phyloP scores from a whole-genome alignment of 2,329 filamentous ascomycete genomes.

The Colletotrichum noveboracense region DNA sequence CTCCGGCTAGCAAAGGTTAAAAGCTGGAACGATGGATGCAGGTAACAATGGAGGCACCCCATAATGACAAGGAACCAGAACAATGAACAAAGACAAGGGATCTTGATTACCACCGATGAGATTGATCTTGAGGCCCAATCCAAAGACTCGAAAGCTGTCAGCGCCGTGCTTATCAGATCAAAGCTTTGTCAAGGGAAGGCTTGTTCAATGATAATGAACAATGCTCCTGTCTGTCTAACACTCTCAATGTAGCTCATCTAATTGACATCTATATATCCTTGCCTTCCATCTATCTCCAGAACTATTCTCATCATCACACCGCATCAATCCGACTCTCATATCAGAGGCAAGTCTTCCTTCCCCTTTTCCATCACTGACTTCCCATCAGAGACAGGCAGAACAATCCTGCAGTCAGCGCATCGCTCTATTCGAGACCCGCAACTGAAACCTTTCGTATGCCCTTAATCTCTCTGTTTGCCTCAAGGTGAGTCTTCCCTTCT shows the following conservation, averaged over 20 bases:
- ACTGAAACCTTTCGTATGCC: neutral
- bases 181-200: neutral
- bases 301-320: neutral
- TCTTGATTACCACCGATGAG: neutral
- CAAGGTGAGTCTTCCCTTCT: neutral
- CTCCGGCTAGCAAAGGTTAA: neutral
- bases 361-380: neutral
- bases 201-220: neutral
- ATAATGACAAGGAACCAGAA: neutral
- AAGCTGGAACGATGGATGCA: neutral
- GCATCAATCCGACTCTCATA: neutral
- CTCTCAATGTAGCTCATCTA: neutral
- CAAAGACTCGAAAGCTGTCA: neutral
- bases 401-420: neutral
- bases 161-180: neutral
- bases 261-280: neutral
- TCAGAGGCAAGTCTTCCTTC: neutral
- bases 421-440: neutral
- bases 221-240: rapidly evolving
- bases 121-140: neutral
- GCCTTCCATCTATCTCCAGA: neutral
- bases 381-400: neutral
- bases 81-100: neutral
- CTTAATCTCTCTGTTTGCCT: neutral
- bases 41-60: neutral